Percentiles rank a stretch among this genome's conserved stretches.
phyloP scores from a whole-genome alignment of 768 basidiomycete genomes.

The Panaeolus cyanescens region DNA sequence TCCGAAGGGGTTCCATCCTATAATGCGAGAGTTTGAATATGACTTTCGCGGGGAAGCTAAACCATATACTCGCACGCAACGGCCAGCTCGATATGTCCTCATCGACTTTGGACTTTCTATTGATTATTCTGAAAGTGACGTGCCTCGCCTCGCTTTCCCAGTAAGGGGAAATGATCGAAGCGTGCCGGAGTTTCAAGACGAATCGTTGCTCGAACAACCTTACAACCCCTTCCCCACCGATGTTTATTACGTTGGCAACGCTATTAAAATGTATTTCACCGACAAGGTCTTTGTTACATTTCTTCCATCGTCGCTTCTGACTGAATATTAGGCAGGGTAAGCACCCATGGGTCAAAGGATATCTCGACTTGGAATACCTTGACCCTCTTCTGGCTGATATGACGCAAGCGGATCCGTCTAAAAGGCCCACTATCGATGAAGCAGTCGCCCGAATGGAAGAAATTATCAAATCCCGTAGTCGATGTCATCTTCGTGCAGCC shows the following conservation, averaged over 20 bases:
- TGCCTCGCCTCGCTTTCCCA: not conserved
- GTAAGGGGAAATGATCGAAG: conserved; percentile 1
- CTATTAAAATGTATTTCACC: conserved; percentile 7
- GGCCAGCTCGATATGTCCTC: conserved; percentile 13
- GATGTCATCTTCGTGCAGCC: conserved; percentile 2
- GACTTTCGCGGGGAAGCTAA: not conserved
- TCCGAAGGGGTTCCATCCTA: conserved; percentile 7
- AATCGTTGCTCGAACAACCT: not conserved
- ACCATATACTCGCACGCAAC: conserved; percentile 12
- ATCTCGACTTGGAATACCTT: conserved; percentile 31
- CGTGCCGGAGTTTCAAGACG: not conserved
- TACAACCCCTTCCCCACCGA: conserved; percentile 9
- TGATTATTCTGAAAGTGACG: not conserved
- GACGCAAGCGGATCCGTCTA: conserved; percentile 5
- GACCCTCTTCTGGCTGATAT: conserved; percentile 17
- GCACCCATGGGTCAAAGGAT: conserved; percentile 2
- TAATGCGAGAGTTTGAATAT: not conserved
- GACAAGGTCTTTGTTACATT: conserved; percentile 1
- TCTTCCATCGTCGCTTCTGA: not conserved
- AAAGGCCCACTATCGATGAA: conserved; percentile 8
- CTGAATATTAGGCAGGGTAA: too few species aligned
- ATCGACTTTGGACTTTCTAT: conserved; percentile 15
- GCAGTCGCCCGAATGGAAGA: not conserved
- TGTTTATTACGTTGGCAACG: conserved; percentile 8
- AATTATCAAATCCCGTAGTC: not conserved